Conservation (phyloP, 805 yeast species). For the Lipomyces starkeyi region DNA sequence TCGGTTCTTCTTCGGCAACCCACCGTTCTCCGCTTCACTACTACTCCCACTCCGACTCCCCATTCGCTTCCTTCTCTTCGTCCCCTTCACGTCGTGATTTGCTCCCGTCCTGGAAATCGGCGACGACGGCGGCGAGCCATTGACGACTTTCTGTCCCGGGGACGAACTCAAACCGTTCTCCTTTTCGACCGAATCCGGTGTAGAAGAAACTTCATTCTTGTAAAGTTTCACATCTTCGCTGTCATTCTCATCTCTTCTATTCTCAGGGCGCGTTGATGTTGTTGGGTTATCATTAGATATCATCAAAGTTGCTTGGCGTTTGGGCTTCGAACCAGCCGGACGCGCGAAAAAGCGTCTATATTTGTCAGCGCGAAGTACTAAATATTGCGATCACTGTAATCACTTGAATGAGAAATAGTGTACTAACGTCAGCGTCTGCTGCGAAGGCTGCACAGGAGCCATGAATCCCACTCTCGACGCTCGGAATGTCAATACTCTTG, state of each 20-base stretch:
- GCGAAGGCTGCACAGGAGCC: constrained; percentile 7
- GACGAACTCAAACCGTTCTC: background rate
- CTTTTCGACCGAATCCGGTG: constrained; percentile 4
- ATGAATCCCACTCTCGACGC: background rate
- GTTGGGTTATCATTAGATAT: background rate
- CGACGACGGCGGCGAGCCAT: constrained; percentile 5
- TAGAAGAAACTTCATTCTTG: constrained; percentile 1
- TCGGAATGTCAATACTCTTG: background rate
- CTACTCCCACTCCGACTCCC: background rate
- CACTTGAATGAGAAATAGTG: background rate
- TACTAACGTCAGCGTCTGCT: constrained; percentile 11
- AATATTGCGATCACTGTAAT: background rate
- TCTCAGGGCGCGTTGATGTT: background rate
- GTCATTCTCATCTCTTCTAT: background rate
- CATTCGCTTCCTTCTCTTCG: constrained; percentile 9
- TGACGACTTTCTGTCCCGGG: background rate
- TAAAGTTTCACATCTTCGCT: background rate
- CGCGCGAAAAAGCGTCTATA: constrained; percentile 26
- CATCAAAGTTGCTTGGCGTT: constrained; percentile 29
- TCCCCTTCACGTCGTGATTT: constrained; percentile 5
- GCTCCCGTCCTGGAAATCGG: background rate
- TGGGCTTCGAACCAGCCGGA: constrained; percentile 26
- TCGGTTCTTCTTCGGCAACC: background rate
- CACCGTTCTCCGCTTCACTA: background rate
- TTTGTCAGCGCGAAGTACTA: no score